Base-by-base conservation (phyloP, 192 early-diverging fungal species). In the Linnemannia zychae region DNA sequence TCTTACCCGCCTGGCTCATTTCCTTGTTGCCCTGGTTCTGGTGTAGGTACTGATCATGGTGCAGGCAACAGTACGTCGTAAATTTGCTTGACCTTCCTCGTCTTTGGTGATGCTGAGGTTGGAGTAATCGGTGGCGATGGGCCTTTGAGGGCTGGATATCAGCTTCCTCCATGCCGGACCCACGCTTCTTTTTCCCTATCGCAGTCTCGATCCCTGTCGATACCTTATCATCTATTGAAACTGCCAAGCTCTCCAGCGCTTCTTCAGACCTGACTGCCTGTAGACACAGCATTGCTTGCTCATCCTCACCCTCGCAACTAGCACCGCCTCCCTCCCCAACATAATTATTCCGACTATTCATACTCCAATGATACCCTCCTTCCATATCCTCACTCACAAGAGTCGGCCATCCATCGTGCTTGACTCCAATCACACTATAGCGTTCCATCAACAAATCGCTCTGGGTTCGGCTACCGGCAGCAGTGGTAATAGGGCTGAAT, bases 381-480 rank as follows among this genome's bases (percentile, higher is more conserved):
- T n/a, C 15, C 5, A 31, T 16, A 2, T 53, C 31, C 11, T 48
- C 28, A 17, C 9, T 53, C 71, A 20, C 6, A 33, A 20, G 31
- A 24, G 12, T 37, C 20, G 74, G 16, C 74, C 74, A 75, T 36
- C 34, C 33, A 15, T 38, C 57, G 31, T 75, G 74, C 38, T 53
- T 75, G 22, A 75, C 38, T 18, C 74, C 74, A 47, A 75, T 75
- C 31, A 66, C 74, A 47, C 74, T 34, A 44, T 46, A 65, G 18
- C 37, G n/a, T 20, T 75, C n/a, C 15, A 40, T 47, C 34, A 36
- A 5, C 15, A 36, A 38, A 20, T 73, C 71, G 24, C n/a, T 47
- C 15, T 72, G 40, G 40, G 9, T 6, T 44, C 40, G 4, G 3
- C 40, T 31, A 17, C n/a, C 2, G 6, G 50, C 15, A 24, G 57